Percentiles rank a stretch among this genome's conserved stretches.
These are phyloP conservation scores for Neurospora africana DNA, from an alignment of 495 filamentous ascomycete species.

Conservation along the genomic window DNA sequence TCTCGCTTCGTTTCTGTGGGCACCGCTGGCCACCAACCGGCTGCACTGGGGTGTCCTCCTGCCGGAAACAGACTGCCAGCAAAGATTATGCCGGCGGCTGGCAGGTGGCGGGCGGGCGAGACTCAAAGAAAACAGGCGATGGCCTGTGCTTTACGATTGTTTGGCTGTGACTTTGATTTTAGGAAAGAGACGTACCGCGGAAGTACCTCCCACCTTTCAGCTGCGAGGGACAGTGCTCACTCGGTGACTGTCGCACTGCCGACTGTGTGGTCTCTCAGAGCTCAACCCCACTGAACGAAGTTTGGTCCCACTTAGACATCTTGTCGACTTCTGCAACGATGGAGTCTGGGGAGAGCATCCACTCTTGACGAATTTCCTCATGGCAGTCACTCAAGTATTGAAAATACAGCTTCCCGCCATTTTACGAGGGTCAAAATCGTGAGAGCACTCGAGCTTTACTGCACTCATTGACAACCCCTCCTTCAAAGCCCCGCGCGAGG, in stretches of 20 bases:
- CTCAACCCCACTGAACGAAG: background rate
- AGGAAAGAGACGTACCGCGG: background rate
- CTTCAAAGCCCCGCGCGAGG: background rate
- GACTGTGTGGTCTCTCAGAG: background rate
- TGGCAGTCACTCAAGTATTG: background rate
- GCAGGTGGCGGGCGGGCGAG: background rate
- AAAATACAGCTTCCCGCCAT: background rate
- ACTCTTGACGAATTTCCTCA: background rate
- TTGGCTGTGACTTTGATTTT: background rate
- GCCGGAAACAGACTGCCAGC: background rate
- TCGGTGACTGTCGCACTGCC: background rate
- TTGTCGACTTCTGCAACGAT: background rate
- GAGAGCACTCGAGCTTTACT: background rate
- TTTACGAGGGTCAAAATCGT: background rate
- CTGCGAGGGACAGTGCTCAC: background rate
- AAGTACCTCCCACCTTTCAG: background rate
- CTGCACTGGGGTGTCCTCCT: background rate
- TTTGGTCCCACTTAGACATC: background rate
- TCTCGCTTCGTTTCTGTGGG: slow-evolving; percentile 30
- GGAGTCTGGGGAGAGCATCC: background rate
- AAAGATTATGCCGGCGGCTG: background rate
- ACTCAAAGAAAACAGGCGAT: background rate
- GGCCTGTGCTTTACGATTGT: background rate
- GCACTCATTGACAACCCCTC: background rate
- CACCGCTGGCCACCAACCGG: background rate